Evolutionary conservation across 2,329 filamentous ascomycete species (phyloP).

Genomic region (Pseudogymnoascus sp.): DNA sequence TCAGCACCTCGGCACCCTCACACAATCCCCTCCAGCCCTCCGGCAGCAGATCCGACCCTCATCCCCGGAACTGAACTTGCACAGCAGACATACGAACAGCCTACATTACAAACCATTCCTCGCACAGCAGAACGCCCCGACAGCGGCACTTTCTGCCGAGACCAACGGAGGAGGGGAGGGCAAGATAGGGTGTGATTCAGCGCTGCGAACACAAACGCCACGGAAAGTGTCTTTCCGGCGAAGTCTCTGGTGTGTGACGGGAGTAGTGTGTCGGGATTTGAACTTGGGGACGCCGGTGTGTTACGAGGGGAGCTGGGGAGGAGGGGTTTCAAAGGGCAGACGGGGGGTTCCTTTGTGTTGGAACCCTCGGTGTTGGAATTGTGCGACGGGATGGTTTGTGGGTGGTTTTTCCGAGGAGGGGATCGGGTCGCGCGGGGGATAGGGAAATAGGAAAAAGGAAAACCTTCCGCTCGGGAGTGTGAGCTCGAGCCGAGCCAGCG

Average conservation of each 20-base stretch:
- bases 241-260: neutral
- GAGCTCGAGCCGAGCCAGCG: neutral
- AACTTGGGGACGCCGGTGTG: neutral
- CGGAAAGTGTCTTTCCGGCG: neutral
- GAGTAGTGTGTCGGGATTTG: neutral
- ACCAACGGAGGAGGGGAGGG: neutral
- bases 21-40: neutral
- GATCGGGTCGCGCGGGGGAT: neutral
- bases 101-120: neutral
- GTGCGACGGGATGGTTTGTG: neutral
- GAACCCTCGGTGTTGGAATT: neutral
- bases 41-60: neutral
- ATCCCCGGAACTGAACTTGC: neutral
- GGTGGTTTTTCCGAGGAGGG: neutral
- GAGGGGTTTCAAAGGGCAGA: neutral
- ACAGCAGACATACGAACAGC: neutral
- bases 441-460: neutral
- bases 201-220: neutral
- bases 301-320: neutral
- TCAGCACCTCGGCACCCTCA: neutral
- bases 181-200: neutral
- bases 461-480: neutral
- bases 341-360: neutral
- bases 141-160: neutral
- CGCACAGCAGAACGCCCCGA: neutral